phyloP scores from a whole-genome alignment of 2,329 filamentous ascomycete species.

The Colletotrichum tanaceti region DNA sequence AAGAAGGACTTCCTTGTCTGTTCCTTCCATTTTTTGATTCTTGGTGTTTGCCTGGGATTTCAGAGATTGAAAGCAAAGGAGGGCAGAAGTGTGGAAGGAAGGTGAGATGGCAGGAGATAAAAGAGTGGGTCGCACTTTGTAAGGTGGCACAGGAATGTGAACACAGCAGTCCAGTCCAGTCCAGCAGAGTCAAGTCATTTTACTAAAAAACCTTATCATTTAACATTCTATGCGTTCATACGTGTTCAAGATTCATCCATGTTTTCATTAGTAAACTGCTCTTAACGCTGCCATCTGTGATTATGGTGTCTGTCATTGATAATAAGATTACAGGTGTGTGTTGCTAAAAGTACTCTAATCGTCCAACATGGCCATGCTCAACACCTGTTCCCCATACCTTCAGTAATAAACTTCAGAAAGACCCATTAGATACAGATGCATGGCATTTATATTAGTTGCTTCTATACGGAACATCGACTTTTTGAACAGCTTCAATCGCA shows the following conservation, averaged over 20 bases:
- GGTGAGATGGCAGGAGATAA: not conserved
- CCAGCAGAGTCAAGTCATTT: not conserved
- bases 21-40: not conserved
- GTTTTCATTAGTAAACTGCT: too few relatives aligned
- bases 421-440: not conserved
- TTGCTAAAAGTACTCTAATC: too few relatives aligned
- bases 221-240: too few relatives aligned
- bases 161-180: not conserved
- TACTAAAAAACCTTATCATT: too few relatives aligned
- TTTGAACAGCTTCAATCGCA: not conserved
- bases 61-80: not conserved
- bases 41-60: not conserved
- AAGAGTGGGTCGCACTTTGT: slow-evolving; percentile 3
- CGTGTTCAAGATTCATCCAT: too few relatives aligned
- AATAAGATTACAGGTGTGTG: too few relatives aligned
- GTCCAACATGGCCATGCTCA: too few relatives aligned
- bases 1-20: not conserved
- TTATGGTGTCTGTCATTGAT: too few relatives aligned
- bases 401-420: too few relatives aligned
- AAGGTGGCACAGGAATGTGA: not conserved
- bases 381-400: too few relatives aligned
- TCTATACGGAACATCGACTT: not conserved
- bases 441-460: not conserved
- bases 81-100: slow-evolving; percentile 3
- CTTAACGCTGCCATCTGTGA: too few relatives aligned